Base-by-base conservation (phyloP, 2,329 filamentous ascomycete species). In the Colletotrichum sojae region DNA sequence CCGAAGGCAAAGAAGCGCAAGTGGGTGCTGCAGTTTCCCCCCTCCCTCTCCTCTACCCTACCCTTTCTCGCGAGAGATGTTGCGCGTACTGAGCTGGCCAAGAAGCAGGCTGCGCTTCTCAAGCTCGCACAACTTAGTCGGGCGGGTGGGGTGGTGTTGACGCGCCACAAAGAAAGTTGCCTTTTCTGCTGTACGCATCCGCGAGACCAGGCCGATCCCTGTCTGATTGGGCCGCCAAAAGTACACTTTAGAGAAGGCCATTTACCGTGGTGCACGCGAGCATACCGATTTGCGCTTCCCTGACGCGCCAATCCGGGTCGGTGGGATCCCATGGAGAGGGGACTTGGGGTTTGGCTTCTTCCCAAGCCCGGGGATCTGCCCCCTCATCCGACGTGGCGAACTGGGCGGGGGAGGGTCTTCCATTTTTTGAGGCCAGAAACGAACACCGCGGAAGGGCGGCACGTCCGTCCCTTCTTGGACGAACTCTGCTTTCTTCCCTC, bases 81-180 rank as follows among this genome's bases (percentile, higher is more conserved):
- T 36, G 31, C 31, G 31, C 31, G 31, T 36, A 36, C 31, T 36
- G 31, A 36, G 31, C 31, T 36, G 54, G 36, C 43, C 46, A 49
- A 10, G 53, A 45, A 55, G 45, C 31, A 69, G 66, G 49, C 40
- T 65, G 54, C 8, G 52, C n/a, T 43, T 40, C 31, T 15, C 25
- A 18, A 18, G 52, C 55, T 61, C 46, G 52, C 27, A 63, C 52
- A 69, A 54, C 52, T 22, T 45, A 25, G 45, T 20, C 63, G 58
- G 58, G 67, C 62, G 60, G 53, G 15, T 20, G 46, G 18, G n/a
- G 59, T 59, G 43, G 59, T 56, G 57, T 61, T 58, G 40, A 70
- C 5, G 31, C 31, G 55, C 64, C 66, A 56, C 53, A 64, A 59
- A 16, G 20, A 9, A 10, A 58, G 61, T 55, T 69, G 61, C 54